phyloP scores from a whole-genome alignment of 2,329 filamentous ascomycete species.

The Nigrospora oryzae region DNA sequence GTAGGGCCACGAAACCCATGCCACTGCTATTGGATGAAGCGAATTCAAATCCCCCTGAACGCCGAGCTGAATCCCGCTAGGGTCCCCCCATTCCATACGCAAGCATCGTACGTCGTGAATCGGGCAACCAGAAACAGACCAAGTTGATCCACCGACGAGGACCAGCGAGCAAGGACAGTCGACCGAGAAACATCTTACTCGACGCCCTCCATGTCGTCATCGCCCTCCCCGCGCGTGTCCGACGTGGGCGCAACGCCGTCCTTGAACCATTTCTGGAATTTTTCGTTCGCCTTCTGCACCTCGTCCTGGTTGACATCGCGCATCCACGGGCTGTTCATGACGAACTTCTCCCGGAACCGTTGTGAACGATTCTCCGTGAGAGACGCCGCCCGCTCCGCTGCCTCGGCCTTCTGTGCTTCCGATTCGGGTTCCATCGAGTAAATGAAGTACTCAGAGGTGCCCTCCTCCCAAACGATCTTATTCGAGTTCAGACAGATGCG shows the following conservation, averaged over 20 bases:
- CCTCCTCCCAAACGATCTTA: conserved; percentile 68
- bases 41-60: too few species aligned
- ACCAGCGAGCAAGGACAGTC: not conserved
- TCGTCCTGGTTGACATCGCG: conserved; percentile 71
- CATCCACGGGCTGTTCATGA: conserved; percentile 74
- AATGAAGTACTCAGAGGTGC: conserved; percentile 62
- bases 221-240: conserved; percentile 15
- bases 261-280: conserved; percentile 45
- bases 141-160: not conserved
- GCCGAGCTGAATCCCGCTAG: too few species aligned
- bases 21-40: too few species aligned
- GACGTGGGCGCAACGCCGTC: conserved; percentile 33
- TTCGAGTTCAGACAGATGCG: conserved; percentile 72
- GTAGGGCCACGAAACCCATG: too few species aligned
- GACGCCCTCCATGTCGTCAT: conserved; percentile 11
- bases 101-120: too few species aligned
- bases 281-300: conserved; percentile 65
- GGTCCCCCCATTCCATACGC: too few species aligned
- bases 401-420: conserved; percentile 55
- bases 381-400: conserved; percentile 48
- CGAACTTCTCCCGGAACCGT: conserved; percentile 70
- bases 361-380: conserved; percentile 55
- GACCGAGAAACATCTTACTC: conserved; percentile 4
- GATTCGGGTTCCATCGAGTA: conserved; percentile 63
- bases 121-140: not conserved